Evolutionary conservation across 225 moss, liverwort and hornwort genomes (phyloP), one percentile per base, ranked within the genome.

Genomic region (Polytrichum commune): DNA sequence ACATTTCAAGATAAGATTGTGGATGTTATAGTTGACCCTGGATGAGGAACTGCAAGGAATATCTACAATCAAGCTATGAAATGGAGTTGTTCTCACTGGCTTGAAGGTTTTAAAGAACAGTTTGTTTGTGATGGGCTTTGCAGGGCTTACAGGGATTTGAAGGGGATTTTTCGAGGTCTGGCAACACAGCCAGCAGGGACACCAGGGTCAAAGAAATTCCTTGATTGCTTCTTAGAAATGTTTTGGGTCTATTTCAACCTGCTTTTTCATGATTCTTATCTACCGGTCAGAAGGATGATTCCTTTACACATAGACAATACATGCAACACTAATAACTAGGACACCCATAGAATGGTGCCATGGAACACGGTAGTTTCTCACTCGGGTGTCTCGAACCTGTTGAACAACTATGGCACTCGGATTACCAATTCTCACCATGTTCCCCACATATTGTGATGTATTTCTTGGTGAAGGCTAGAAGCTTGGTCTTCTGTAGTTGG

Each of bases 81-180:
- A 35, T 35, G 35, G 35, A 35, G 35, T 35, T 32, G 32, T 32
- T 35, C 57, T n/a, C 20, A 6, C 58, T 24, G 16, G 29, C 29
- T 26, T n/a, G 25, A 23, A 53, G 62, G 38, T 60, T 76, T 61
- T 62, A 72, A 74, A 61, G 38, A 23, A 22, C 63, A 60, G 25
- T 71, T 60, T 76, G 32, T 38, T 71, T 66, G 46, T 58, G 58
- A 24, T 58, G 58, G 24, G 8, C n/a, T 19, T 75, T 73, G 22
- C 72, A 86, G 86, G 86, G 86, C 60, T 65, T 83, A 13, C 54
- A 66, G 78, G 78, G 76, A 23, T 78, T 83, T 69, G 74, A 78
- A 63, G 78, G 66, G 24, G 78, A 78, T 28, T 69, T 74, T 76
- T 70, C 83, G 66, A 81, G 78, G 72, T 72, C 80, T 55, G 57